Conservation (phyloP, 2,329 filamentous ascomycete species). For the Pseudogymnoascus sp. region DNA sequence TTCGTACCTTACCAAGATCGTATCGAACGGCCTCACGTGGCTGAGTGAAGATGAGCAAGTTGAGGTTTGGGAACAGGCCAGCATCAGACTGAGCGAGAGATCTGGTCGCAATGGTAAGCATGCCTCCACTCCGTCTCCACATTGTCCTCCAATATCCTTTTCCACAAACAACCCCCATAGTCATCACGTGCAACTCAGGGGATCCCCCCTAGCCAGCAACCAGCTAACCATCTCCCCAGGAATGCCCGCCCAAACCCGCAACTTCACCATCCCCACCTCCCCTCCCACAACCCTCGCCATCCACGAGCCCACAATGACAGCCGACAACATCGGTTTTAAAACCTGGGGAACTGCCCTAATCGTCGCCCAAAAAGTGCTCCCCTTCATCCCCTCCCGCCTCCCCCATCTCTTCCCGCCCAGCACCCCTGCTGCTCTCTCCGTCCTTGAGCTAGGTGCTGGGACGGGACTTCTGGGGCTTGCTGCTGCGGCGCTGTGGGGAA, state of each 20-base stretch:
- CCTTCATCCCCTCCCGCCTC: slow-evolving; percentile 27
- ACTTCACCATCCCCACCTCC: slow-evolving; percentile 48
- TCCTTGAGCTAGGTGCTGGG: slow-evolving; percentile 79
- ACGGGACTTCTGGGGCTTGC: slow-evolving; percentile 87
- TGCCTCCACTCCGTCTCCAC: background rate
- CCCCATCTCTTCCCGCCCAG: slow-evolving; percentile 28
- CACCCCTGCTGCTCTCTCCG: slow-evolving; percentile 21
- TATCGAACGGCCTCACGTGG: slow-evolving; percentile 62
- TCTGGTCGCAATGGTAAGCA: slow-evolving; percentile 64
- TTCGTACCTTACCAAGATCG: slow-evolving; percentile 61
- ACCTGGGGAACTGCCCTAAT: slow-evolving; percentile 92
- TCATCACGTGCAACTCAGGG: background rate
- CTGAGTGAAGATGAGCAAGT: slow-evolving; percentile 45
- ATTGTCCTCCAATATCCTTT: slow-evolving; percentile 15
- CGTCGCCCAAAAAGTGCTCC: slow-evolving; percentile 56
- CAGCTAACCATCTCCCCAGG: slow-evolving; percentile 32
- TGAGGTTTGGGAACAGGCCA: slow-evolving; percentile 76
- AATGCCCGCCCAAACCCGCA: slow-evolving; percentile 56
- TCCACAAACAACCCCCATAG: background rate
- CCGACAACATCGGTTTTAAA: slow-evolving; percentile 84
- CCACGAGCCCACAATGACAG: slow-evolving; percentile 79
- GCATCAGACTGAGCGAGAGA: slow-evolving; percentile 71
- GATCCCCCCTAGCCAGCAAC: background rate
- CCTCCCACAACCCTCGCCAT: slow-evolving; percentile 60
- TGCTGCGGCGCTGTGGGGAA: slow-evolving; percentile 64